Base-by-base conservation (phyloP, 345 rosid genomes). In the Eucalyptus cloeziana region DNA sequence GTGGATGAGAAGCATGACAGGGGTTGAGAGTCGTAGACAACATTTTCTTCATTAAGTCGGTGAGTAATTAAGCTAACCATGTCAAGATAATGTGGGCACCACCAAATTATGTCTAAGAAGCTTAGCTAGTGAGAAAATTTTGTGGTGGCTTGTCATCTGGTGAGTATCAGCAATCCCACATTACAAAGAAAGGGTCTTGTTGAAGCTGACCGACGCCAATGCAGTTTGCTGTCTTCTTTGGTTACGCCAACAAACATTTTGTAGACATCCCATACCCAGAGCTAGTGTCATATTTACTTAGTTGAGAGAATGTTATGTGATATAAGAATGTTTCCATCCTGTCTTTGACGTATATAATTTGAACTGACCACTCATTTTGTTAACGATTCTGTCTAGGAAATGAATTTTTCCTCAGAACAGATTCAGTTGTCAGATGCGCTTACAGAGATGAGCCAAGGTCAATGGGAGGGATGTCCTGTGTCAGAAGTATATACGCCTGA, bases 391-490 rank as follows among this genome's bases (percentile, higher is more conserved):
- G 85, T 76, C 76, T 94, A 96, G 99, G 99, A 96, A 91, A 96
- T 96, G 95, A 93, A 92, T 94, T 94, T 96, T 89, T 91, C 93
- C 8, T 95, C 92, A 89, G 97, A 93, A 86, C 96, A 94, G 81
- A 93, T 97, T 90, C 98, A 94, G 86, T 92, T 93, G 64, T 93
- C 96, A 4, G 99, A 97, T 87, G 96, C 95, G 2, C 90, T 97
- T 44, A 43, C 87, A 27, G 99, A 97, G 91, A 94, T 96, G 96
- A 97, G 96, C 89, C 69, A 95, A 87, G 98, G 99, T 49, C 94
- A 93, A 7, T 96, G 99, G 99, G 99, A 96, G 91, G 97, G 99
- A 47, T 94, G 96, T 90, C 92, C 90, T 45, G 87, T 85, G 62
- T 93, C 96, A 69, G 98, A 96, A 89, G 92, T 94, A 85, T 95